Evolutionary conservation across 805 yeast genomes (phyloP), one percentile per base, ranked within the genome.

Genomic region (Jamesozyma jinghongensis): DNA sequence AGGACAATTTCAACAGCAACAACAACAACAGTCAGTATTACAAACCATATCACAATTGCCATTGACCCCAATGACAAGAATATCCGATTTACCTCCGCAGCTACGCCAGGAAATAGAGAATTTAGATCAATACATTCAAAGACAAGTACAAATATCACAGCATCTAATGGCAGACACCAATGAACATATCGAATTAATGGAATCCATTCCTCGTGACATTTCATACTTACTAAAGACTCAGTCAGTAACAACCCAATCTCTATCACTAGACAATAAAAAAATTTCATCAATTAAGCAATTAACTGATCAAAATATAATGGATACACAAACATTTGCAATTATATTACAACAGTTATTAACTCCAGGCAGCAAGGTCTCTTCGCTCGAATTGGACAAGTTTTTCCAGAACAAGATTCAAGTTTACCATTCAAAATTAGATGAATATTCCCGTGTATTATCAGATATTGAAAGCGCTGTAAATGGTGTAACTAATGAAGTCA

Each of bases 191-290:
- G 77, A 73, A 44, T 66, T 83, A 34, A 74, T 84, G 34, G 74
- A 70, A 29, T 77, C 87, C 40, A 76, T 84, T 40, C 92, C 92
- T 4, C 71, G 80, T 49, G 94, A 84, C 56, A 74, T 81, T 31
- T 70, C 70, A 43, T 84, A 72, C 53, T 61, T 84, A 46, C 74
- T 73, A 40, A 75, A 77, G 48, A 75, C 75, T 45, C 73, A 78
- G 46, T 68, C 76, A 2, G 70, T 81, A 4, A 75, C 85, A 2
- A 79, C 75, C 48, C 86, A 79, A 59, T 83, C 86, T 3, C 53
- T 74, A 39, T 63, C 66, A 13, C 68, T 66, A 43, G 79, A 74
- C 52, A 47, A 71, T 40, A 71, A 69, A 45, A 66, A 67, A 42
- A 63, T 74, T 10, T 67, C 63, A 16, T 61, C 63, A 16, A 65